phyloP scores from a whole-genome alignment of 345 rosid genomes.

The Ceriops decandra region DNA sequence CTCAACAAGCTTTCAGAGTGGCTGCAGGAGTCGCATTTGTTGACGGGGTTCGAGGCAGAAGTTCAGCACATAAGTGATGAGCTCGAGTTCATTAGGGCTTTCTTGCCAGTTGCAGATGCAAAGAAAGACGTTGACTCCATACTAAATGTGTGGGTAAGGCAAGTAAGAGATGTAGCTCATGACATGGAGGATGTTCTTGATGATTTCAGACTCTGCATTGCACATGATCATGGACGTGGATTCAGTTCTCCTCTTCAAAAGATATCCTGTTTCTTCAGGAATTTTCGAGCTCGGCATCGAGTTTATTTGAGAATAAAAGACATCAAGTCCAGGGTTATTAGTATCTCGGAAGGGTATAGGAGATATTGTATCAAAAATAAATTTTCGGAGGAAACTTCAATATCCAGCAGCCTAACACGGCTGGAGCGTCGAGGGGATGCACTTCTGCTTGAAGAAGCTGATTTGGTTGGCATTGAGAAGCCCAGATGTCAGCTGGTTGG shows the following conservation, averaged over 20 bases:
- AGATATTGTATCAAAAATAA: constrained; percentile 12
- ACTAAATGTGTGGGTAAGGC: constrained; percentile 17
- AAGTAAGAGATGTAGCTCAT: constrained; percentile 27
- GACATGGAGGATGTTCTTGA: constrained; percentile 33
- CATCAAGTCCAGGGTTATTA: constrained; percentile 19
- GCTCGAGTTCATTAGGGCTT: constrained; percentile 28
- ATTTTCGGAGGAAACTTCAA: constrained; percentile 11
- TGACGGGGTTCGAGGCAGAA: constrained; percentile 21
- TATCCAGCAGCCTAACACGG: not conserved
- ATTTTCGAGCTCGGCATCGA: constrained; percentile 9
- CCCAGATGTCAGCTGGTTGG: constrained; percentile 14
- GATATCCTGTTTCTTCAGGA: constrained; percentile 2
- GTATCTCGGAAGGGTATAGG: constrained; percentile 15
- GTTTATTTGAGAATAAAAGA: constrained; percentile 10
- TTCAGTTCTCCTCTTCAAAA: constrained; percentile 9
- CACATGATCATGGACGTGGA: constrained; percentile 10
- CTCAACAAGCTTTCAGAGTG: constrained; percentile 27
- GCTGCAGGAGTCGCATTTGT: constrained; percentile 13
- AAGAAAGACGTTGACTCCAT: constrained; percentile 16
- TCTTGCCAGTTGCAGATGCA: constrained; percentile 23
- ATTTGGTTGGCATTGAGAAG: constrained; percentile 26
- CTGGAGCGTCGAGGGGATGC: constrained; percentile 21
- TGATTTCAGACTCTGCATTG: constrained; percentile 16
- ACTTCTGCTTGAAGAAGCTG: constrained; percentile 29
- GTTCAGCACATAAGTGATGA: constrained; percentile 21